Conservation (phyloP, 2,329 filamentous ascomycete genomes). For the Rhynchosporium secalis region DNA sequence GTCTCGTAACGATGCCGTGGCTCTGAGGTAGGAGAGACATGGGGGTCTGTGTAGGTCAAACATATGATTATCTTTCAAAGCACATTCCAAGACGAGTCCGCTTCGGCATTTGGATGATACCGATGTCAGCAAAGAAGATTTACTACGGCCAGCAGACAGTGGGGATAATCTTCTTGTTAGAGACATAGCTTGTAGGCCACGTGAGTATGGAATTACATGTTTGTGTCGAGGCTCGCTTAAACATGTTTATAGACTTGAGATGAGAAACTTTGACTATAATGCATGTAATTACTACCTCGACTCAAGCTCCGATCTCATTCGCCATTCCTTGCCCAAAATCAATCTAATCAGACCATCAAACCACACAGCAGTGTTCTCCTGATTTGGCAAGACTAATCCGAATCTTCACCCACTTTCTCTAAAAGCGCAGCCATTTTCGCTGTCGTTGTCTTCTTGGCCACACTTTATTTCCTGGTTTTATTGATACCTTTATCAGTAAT, state of each 20-base stretch:
- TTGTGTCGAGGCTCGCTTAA: conserved; percentile 26
- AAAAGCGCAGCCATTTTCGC: not conserved
- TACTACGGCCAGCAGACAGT: conserved; percentile 27
- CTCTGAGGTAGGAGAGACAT: no score
- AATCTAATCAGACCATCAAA: not conserved
- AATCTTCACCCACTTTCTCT: not conserved
- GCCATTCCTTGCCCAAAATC: no score
- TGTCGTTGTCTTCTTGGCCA: not conserved
- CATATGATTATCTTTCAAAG: no score
- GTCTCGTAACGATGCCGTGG: no score
- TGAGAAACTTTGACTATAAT: not conserved
- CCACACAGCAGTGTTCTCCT: not conserved
- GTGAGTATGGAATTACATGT: conserved; percentile 31
- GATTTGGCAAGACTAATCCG: not conserved
- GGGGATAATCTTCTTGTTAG: conserved; percentile 31
- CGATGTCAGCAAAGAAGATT: conserved; percentile 18
- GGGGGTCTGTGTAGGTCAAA: no score
- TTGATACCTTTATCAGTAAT: not conserved
- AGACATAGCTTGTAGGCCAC: conserved; percentile 32
- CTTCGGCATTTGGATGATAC: no score
- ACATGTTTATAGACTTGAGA: not conserved
- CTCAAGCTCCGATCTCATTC: conserved; percentile 29
- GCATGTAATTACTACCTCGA: conserved; percentile 29
- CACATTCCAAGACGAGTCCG: no score
- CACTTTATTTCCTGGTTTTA: no score